A percentile compares a stretch with the other conserved stretches of the same genome.
Evolutionary conservation across 2,329 filamentous ascomycete genomes (phyloP).

Genomic region (Paraphoma chrysanthemicola): DNA sequence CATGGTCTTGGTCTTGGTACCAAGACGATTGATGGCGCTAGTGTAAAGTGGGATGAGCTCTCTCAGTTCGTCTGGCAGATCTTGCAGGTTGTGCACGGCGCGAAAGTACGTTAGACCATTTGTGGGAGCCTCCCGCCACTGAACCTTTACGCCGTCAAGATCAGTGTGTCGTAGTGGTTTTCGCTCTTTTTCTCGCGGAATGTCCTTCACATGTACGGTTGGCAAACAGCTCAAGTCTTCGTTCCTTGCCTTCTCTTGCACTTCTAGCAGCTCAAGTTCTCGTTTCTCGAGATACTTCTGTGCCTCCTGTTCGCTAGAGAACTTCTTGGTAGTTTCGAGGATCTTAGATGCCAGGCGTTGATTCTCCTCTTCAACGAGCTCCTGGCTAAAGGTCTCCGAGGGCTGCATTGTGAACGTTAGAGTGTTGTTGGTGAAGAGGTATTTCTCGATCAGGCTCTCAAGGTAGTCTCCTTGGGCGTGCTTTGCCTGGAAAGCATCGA

Average conservation of each 20-base stretch:
- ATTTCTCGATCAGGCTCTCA: conserved; percentile 85
- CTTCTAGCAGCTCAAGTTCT: conserved; percentile 79
- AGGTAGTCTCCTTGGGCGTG: conserved; percentile 81
- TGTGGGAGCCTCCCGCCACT: conserved; percentile 92
- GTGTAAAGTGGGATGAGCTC: conserved; percentile 88
- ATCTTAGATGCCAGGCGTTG: conserved; percentile 78
- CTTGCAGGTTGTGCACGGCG: conserved; percentile 79
- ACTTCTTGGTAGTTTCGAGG: conserved; percentile 69
- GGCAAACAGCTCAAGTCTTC: conserved; percentile 88
- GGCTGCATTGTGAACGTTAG: conserved; percentile 95
- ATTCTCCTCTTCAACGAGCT: conserved; percentile 79
- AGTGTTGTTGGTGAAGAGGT: conserved; percentile 84
- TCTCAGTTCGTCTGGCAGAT: conserved; percentile 83
- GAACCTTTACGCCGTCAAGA: conserved; percentile 71
- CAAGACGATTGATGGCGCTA: conserved; percentile 90
- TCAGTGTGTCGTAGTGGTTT: conserved; percentile 69
- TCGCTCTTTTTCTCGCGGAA: conserved; percentile 77
- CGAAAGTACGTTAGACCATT: conserved; percentile 97
- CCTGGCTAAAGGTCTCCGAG: conserved; percentile 74
- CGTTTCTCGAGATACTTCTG: conserved; percentile 75
- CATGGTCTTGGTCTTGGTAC: conserved; percentile 86
- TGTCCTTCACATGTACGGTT: conserved; percentile 86
- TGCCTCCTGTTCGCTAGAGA: conserved; percentile 75
- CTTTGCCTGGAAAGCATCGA: conserved; percentile 79
- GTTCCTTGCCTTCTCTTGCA: conserved; percentile 83